A percentile compares a stretch with the other conserved stretches of the same genome.
Evolutionary conservation across 2,329 filamentous ascomycete species (phyloP).

Genomic region (Podosphaera fusca): DNA sequence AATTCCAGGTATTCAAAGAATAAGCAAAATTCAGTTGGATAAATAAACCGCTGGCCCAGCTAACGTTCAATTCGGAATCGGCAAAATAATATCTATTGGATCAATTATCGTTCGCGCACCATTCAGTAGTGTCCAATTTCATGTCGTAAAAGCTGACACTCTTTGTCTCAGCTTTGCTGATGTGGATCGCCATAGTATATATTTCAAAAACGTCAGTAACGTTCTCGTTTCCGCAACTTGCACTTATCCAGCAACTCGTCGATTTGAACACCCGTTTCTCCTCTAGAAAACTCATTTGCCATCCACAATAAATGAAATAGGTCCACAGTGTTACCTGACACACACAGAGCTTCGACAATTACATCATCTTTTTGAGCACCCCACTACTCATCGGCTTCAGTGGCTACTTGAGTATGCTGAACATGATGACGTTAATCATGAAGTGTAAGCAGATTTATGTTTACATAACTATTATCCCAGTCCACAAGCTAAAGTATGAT

Average conservation of each 20-base stretch:
- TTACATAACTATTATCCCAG: too few species aligned
- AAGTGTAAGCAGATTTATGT: too few species aligned
- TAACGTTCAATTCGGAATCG: neutral
- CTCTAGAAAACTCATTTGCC: neutral
- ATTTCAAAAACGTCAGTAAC: neutral
- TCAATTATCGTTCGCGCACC: neutral
- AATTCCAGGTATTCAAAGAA: neutral
- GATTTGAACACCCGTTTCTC: neutral
- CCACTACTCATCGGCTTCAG: too few species aligned
- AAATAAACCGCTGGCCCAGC: neutral
- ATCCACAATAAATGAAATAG: neutral
- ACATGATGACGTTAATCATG: too few species aligned
- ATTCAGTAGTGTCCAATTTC: neutral
- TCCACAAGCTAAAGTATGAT: too few species aligned
- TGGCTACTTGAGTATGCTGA: too few species aligned
- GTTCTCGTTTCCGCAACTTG: neutral
- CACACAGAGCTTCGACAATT: neutral
- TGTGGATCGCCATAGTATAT: neutral
- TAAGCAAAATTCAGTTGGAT: neutral
- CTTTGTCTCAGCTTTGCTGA: neutral
- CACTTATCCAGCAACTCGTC: neutral
- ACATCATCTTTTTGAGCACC: neutral
- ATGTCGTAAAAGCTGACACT: slow-evolving; percentile 1
- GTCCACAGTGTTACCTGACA: neutral
- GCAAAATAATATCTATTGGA: neutral